phyloP scores from a whole-genome alignment of 257 asterid species.

The Nicotiana tomentosiformis region DNA sequence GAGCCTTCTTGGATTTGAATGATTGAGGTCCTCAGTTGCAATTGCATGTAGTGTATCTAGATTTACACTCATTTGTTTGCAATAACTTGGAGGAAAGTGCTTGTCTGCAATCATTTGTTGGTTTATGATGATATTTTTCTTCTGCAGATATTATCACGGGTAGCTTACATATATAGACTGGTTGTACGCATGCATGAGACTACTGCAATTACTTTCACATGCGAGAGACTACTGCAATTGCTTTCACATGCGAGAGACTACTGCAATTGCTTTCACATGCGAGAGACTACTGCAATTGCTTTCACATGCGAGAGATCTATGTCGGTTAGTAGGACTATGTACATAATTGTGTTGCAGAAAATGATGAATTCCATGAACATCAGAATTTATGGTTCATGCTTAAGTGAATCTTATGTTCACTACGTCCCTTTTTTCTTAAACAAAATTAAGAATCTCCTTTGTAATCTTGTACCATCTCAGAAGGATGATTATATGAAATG shows the following conservation, averaged over 20 bases:
- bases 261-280: not conserved
- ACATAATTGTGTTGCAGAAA: conserved; percentile 1
- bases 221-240: not conserved
- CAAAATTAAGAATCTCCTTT: not conserved
- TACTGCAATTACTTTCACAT: not conserved
- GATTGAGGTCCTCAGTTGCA: not conserved
- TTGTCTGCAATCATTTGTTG: not conserved
- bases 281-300: not conserved
- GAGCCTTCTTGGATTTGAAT: not conserved
- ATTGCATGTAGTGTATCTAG: not conserved
- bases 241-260: not conserved
- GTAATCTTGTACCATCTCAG: not conserved
- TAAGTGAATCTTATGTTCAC: not conserved
- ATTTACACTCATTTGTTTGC: not conserved
- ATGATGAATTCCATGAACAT: not conserved
- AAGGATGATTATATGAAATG: not conserved
- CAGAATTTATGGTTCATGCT: not conserved
- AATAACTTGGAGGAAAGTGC: not conserved
- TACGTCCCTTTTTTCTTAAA: not conserved
- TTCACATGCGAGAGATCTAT: not conserved
- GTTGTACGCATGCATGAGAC: not conserved
- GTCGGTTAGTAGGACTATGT: not conserved
- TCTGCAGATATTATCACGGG: not conserved
- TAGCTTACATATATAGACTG: not conserved
- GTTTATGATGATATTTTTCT: not conserved